Base-by-base conservation (phyloP, 2,329 filamentous ascomycete genomes). In the Penicillium sp. region DNA sequence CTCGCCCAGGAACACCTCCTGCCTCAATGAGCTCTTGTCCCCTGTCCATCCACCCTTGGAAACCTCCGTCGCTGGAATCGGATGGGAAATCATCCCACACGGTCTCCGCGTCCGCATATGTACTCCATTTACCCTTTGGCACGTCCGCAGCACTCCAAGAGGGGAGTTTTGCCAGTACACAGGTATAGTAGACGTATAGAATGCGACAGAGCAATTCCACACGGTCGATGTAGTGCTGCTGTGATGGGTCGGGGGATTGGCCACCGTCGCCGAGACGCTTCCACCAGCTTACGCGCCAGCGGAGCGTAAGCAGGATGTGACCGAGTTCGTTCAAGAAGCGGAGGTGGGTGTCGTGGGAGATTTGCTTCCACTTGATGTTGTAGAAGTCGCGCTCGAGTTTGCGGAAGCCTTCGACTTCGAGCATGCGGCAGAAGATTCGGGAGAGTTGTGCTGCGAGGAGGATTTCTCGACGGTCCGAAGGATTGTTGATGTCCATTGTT, bases 271-370 rank as follows among this genome's bases (percentile, higher is more conserved):
- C 75, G 8, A 76, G 72, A 3, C 67, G 67, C 41, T 71, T 70
- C 76, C 76, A 77, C 76, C 75, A 78, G 4, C 75, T 75, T 2
- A 74, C 67, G 22, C 75, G 72, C 74, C 75, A 78, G 7, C 76
- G 75, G 14, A 78, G 68, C 1, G 74, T 72, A 31, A 77, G 63
- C 16, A 78, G 67, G 21, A 77, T 74, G 42, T 72, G 67, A 7
- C 74, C 73, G 5, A 77, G 65, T 53, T 77, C 70, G 44, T 63
- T 57, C 31, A 75, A 57, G 66, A 76, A 76, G 40, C 71, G 70
- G 16, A 75, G 53, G 54, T 76, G 74, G 2, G 69, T 68, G n/a
- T 75, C 74, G 53, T 75, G 68, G 10, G 73, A 72, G 54, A 74
- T 72, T 39, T 75, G 69, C 54, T 76, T 75, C 72, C 74, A 76